Percentiles rank a stretch among this genome's conserved stretches.
Evolutionary conservation across 768 basidiomycete species (phyloP).

Genomic region (Cyathus striatus): DNA sequence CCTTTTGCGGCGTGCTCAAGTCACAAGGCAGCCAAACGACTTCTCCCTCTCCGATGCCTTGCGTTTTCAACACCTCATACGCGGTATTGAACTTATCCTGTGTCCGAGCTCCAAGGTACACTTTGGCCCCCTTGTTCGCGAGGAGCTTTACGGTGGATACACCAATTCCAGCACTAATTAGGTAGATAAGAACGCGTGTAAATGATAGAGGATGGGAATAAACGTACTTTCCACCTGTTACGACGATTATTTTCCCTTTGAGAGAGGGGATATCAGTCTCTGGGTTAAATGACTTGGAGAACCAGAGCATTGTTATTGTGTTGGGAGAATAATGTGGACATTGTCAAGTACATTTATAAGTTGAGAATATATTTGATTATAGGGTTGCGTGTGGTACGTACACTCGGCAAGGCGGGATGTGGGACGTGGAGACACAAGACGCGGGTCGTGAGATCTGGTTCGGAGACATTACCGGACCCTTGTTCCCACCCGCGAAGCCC

Average conservation of each 20-base stretch:
- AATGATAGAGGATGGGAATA: neutral
- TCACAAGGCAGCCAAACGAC: constrained; percentile 48
- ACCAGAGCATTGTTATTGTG: too few species aligned
- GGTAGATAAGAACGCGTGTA: neutral
- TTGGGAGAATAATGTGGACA: too few species aligned
- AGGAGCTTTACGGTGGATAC: constrained; percentile 34
- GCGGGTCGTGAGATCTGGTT: too few species aligned
- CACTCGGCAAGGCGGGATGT: too few species aligned
- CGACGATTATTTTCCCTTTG: constrained; percentile 4
- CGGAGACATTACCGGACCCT: too few species aligned
- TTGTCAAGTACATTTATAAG: too few species aligned
- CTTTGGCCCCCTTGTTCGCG: constrained; percentile 50
- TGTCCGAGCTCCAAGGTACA: constrained; percentile 52
- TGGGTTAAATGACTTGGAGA: constrained; percentile 6
- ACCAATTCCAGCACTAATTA: constrained; percentile 16
- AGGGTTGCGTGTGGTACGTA: too few species aligned
- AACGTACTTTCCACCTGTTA: constrained; percentile 9
- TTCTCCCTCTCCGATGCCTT: constrained; percentile 38
- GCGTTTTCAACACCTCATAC: constrained; percentile 36
- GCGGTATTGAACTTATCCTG: constrained; percentile 40
- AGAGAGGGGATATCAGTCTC: constrained; percentile 1
- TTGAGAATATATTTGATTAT: too few species aligned
- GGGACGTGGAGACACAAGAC: too few species aligned
- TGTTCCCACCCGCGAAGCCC: too few species aligned
- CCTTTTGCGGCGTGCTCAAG: constrained; percentile 39